A percentile compares a stretch with the other conserved stretches of the same genome.
These are phyloP conservation scores for Solanum neorickii DNA, from an alignment of 257 asterid genomes.

Conservation along the genomic window DNA sequence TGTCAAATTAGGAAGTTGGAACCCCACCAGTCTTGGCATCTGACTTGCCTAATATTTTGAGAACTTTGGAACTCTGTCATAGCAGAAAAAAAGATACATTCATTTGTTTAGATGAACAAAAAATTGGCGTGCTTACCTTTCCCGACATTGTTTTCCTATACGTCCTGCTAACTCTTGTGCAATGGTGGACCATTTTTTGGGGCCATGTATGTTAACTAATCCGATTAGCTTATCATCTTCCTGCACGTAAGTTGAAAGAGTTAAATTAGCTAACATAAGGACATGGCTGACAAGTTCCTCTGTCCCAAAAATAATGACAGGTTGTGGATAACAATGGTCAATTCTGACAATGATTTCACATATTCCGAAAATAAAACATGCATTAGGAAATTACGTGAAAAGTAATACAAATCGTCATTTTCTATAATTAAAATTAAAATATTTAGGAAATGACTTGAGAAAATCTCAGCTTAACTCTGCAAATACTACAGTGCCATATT, in stretches of 20 bases:
- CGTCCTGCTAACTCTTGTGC: conserved; percentile 96
- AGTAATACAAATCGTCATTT: background rate
- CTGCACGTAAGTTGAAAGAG: conserved; percentile 21
- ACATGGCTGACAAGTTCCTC: background rate
- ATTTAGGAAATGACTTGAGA: background rate
- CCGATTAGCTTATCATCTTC: conserved; percentile 76
- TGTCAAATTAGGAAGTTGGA: background rate
- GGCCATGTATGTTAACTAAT: conserved; percentile 63
- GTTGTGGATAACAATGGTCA: background rate
- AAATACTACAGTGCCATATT: background rate
- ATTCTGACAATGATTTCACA: background rate
- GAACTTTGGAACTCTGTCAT: background rate
- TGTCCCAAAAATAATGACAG: background rate
- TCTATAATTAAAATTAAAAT: background rate
- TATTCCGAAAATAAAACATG: background rate
- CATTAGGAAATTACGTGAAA: background rate
- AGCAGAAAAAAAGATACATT: background rate
- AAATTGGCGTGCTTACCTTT: conserved; percentile 33
- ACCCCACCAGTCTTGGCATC: background rate
- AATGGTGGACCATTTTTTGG: conserved; percentile 92
- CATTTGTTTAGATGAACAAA: background rate
- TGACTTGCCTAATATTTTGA: background rate
- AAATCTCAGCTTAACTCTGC: background rate
- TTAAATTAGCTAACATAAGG: background rate
- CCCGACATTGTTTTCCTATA: conserved; percentile 96